Conservation (phyloP, 805 yeast genomes). For the Schizosaccharomyces osmophilus region DNA sequence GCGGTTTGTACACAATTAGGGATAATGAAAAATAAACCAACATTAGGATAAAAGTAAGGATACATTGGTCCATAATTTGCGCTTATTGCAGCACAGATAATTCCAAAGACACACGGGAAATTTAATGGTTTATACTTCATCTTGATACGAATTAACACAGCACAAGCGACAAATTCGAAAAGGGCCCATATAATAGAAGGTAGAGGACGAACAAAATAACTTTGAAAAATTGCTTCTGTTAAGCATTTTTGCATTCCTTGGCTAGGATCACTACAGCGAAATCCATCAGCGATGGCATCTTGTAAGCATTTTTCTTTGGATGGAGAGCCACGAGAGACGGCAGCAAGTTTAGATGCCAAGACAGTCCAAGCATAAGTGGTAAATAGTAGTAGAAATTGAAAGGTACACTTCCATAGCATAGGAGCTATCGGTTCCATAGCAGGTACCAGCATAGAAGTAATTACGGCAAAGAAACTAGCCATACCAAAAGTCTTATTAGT, state of each 20-base stretch:
- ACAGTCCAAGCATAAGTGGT: conserved; percentile 1
- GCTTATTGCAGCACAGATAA: neutral
- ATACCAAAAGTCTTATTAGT: neutral
- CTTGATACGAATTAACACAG: neutral
- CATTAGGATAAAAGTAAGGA: neutral
- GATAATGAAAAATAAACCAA: neutral
- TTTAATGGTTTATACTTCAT: neutral
- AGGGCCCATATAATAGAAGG: neutral
- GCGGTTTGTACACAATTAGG: neutral
- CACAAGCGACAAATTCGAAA: neutral
- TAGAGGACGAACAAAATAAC: neutral
- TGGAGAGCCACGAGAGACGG: neutral
- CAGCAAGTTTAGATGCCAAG: neutral
- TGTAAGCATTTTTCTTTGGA: neutral
- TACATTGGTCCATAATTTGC: neutral
- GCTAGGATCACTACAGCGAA: neutral
- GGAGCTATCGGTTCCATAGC: neutral
- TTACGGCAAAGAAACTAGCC: neutral
- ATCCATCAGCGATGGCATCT: neutral
- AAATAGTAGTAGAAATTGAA: neutral
- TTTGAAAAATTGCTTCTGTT: conserved; percentile 1
- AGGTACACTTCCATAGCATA: neutral
- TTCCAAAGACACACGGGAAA: neutral
- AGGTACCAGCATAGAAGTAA: neutral
- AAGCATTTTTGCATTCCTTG: neutral